Evolutionary conservation across 345 rosid species (phyloP).

Genomic region (Melaleuca alternifolia): DNA sequence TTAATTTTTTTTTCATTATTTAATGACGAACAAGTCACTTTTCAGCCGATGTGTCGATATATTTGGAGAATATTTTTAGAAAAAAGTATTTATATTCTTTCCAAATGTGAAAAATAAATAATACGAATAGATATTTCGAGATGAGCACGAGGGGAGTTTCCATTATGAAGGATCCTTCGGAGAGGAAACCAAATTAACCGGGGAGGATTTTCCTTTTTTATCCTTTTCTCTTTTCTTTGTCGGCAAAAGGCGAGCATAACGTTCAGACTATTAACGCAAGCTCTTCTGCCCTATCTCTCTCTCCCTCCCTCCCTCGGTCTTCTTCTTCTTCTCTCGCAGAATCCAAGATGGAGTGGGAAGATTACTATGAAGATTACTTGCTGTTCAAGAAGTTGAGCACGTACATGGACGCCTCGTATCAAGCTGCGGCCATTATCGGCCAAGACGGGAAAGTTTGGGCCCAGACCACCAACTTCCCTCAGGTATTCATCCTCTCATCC

Average conservation of each 20-base stretch:
- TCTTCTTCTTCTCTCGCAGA: background rate
- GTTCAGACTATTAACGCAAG: background rate
- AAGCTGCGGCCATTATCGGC: background rate
- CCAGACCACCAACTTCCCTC: background rate
- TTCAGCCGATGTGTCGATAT: background rate
- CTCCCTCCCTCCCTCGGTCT: background rate
- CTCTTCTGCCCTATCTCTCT: background rate
- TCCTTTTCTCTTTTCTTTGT: too few species aligned
- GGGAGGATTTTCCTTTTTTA: too few species aligned
- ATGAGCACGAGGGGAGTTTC: too few species aligned
- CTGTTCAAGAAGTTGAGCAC: background rate
- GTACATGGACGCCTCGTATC: background rate
- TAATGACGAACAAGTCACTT: background rate
- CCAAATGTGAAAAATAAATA: too few species aligned
- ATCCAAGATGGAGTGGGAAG: background rate
- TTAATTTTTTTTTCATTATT: background rate
- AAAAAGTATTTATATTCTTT: too few species aligned
- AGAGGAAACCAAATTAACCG: too few species aligned
- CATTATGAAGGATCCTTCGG: too few species aligned
- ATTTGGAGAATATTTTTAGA: background rate
- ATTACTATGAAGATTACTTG: background rate
- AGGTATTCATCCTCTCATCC: background rate
- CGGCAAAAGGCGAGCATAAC: too few species aligned
- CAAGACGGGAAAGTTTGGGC: background rate
- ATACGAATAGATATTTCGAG: too few species aligned